Conservation (phyloP, 75 land plant genomes). For the Cupressus sempervirens region DNA sequence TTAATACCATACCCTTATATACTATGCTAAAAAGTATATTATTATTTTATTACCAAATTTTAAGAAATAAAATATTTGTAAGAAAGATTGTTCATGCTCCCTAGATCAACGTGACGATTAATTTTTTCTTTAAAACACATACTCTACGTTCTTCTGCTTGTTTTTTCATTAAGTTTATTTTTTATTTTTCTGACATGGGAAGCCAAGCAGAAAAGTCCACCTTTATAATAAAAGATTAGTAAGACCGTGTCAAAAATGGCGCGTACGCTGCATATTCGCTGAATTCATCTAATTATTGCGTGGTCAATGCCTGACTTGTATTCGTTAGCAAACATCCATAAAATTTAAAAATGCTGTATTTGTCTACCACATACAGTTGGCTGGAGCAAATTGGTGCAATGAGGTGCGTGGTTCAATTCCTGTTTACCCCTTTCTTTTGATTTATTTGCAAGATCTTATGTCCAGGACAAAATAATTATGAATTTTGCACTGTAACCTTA, state of each 20-base stretch:
- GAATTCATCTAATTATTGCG: background rate
- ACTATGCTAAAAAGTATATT: no score
- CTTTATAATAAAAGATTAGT: background rate
- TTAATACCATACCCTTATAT: no score
- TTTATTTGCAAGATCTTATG: background rate
- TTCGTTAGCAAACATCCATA: background rate
- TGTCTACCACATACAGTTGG: background rate
- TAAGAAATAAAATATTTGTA: no score
- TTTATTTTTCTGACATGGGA: background rate
- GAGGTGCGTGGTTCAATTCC: background rate
- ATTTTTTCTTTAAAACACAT: no score
- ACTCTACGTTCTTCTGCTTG: background rate
- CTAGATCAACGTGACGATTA: no score
- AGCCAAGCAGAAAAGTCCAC: background rate
- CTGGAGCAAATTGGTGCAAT: background rate
- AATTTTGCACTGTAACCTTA: no score
- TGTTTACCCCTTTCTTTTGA: background rate
- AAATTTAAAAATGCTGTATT: background rate
- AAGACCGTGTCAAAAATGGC: background rate
- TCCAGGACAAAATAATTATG: no score
- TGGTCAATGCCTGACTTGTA: background rate
- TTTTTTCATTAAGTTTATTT: background rate
- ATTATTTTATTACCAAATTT: no score
- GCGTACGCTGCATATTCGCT: background rate
- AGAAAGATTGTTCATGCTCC: no score